phyloP scores from a whole-genome alignment of 306 rosid species.

The Vigna reflexopilosa region DNA sequence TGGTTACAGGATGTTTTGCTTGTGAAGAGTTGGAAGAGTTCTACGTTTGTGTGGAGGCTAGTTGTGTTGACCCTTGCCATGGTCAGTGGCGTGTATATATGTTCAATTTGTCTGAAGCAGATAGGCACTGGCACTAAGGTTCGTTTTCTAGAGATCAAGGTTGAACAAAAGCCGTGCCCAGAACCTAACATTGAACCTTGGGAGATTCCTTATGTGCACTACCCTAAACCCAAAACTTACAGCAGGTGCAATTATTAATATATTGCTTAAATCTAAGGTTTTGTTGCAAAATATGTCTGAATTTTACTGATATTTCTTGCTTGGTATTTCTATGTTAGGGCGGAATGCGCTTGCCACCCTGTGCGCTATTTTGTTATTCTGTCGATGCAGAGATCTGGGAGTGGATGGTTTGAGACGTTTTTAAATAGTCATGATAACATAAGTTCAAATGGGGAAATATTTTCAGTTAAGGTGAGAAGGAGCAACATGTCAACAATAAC shows the following conservation, averaged over 20 bases:
- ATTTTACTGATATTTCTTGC: slow-evolving; percentile 42
- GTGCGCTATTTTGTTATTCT: slow-evolving; percentile 85
- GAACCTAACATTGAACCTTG: slow-evolving; percentile 73
- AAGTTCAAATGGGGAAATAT: slow-evolving; percentile 97
- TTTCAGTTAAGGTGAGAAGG: slow-evolving; percentile 90
- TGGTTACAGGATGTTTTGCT: slow-evolving; percentile 67
- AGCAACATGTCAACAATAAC: slow-evolving; percentile 79
- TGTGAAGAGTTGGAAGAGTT: slow-evolving; percentile 72
- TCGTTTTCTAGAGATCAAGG: slow-evolving; percentile 61
- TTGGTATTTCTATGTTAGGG: slow-evolving; percentile 59
- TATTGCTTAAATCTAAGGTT: slow-evolving; percentile 31
- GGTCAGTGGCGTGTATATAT: slow-evolving; percentile 93
- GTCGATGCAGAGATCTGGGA: slow-evolving; percentile 98
- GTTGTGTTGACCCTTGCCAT: slow-evolving; percentile 74
- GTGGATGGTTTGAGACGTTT: slow-evolving; percentile 99
- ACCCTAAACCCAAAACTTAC: slow-evolving; percentile 81
- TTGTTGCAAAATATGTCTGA: slow-evolving; percentile 33
- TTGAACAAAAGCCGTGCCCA: slow-evolving; percentile 68
- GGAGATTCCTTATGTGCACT: slow-evolving; percentile 80
- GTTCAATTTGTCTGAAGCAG: slow-evolving; percentile 89
- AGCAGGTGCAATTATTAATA: slow-evolving; percentile 66
- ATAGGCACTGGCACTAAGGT: slow-evolving; percentile 59
- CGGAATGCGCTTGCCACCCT: slow-evolving; percentile 87
- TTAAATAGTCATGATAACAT: slow-evolving; percentile 88
- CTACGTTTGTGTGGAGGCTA: slow-evolving; percentile 83